These are phyloP conservation scores for Albizia julibrissin DNA, from an alignment of 306 rosid species.

Conservation along the genomic window DNA sequence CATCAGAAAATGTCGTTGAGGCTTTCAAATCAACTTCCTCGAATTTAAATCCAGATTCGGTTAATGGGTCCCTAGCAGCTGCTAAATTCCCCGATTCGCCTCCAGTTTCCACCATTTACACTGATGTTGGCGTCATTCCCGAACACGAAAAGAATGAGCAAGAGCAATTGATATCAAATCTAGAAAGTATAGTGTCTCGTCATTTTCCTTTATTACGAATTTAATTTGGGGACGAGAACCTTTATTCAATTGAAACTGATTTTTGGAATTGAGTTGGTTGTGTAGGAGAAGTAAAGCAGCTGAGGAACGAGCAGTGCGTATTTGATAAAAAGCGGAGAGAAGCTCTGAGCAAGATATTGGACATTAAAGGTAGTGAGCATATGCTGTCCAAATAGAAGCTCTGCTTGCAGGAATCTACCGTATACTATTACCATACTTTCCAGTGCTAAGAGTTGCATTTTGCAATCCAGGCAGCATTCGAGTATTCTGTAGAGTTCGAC, in stretches of 20 bases:
- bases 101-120: constrained; percentile 52
- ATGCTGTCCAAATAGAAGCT: background rate
- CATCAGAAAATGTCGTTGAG: constrained; percentile 42
- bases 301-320: constrained; percentile 53
- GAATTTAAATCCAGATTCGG: constrained; percentile 58
- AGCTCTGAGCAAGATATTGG: constrained; percentile 82
- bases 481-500: constrained; percentile 85
- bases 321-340: constrained; percentile 66
- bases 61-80: constrained; percentile 40
- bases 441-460: constrained; percentile 29
- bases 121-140: constrained; percentile 81
- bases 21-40: constrained; percentile 46
- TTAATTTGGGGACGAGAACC: constrained; percentile 21
- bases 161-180: constrained; percentile 51
- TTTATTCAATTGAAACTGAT: constrained; percentile 7
- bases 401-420: constrained; percentile 4
- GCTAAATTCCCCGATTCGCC: constrained; percentile 38
- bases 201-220: constrained; percentile 14
- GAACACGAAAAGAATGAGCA: constrained; percentile 68
- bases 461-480: constrained; percentile 76
- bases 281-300: constrained; percentile 69
- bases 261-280: constrained; percentile 29
- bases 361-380: constrained; percentile 70
- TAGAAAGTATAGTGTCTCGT: constrained; percentile 55
- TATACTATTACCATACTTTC: background rate